Evolutionary conservation across 768 basidiomycete species (phyloP).

Genomic region (Gloeostereum incarnatum): DNA sequence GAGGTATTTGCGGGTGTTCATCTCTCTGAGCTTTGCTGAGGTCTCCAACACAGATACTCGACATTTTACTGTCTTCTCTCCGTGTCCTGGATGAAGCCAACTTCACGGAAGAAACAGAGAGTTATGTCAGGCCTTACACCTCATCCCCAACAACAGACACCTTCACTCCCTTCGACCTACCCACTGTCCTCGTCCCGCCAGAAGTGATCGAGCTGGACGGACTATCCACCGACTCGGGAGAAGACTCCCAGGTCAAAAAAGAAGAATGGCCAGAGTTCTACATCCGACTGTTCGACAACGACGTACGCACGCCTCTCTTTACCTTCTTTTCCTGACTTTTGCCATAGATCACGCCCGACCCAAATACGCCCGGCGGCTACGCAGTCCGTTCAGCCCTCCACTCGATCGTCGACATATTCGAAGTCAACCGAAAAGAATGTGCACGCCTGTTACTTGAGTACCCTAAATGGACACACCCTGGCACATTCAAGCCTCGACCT

Average conservation of each 20-base stretch:
- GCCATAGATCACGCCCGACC: conserved; percentile 65
- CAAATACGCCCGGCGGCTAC: conserved; percentile 69
- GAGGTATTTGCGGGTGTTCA: too few species aligned
- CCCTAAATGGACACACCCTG: conserved; percentile 72
- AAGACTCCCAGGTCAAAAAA: conserved; percentile 65
- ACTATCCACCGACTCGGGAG: conserved; percentile 57
- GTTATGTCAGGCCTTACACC: conserved; percentile 65
- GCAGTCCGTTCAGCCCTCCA: conserved; percentile 63
- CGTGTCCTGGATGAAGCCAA: conserved; percentile 50
- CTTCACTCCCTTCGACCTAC: conserved; percentile 54
- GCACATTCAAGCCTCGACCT: conserved; percentile 79
- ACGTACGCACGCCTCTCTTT: conserved; percentile 20
- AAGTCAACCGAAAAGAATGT: conserved; percentile 93
- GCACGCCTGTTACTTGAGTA: conserved; percentile 81
- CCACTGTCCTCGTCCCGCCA: conserved; percentile 77
- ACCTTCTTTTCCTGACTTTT: conserved; percentile 3
- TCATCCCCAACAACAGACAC: conserved; percentile 33
- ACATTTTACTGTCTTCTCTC: conserved; percentile 56
- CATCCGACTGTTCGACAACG: conserved; percentile 56
- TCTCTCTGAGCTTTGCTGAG: too few species aligned
- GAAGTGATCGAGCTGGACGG: conserved; percentile 79
- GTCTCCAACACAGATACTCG: conserved; percentile 41
- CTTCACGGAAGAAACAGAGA: conserved; percentile 46
- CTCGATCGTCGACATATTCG: conserved; percentile 83
- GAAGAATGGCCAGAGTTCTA: conserved; percentile 78